A percentile compares a stretch with the other conserved stretches of the same genome.
Conservation (phyloP, 2,329 filamentous ascomycete species). For the Fusarium sp. region DNA sequence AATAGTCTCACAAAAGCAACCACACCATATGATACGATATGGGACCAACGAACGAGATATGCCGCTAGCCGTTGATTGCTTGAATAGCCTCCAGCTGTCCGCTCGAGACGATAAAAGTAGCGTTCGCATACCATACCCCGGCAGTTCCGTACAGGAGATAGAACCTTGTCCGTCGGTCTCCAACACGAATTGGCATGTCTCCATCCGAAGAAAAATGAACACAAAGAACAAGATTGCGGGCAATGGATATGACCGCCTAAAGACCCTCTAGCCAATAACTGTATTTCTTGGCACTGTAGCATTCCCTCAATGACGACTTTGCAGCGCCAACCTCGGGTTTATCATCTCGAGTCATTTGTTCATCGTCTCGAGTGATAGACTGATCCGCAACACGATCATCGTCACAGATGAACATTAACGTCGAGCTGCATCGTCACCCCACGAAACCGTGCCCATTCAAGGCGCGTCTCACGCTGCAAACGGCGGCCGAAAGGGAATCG, state of each 20-base stretch:
- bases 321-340: conserved; percentile 23
- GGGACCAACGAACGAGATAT: not conserved
- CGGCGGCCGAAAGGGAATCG: not conserved
- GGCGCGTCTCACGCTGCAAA: not conserved
- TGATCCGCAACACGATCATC: conserved; percentile 23
- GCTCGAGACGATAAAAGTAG: not conserved
- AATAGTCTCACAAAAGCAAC: conserved; percentile 1
- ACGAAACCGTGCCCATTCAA: not conserved
- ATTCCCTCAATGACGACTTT: conserved; percentile 24
- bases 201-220: conserved; percentile 1
- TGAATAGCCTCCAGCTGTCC: not conserved
- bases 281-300: conserved; percentile 24
- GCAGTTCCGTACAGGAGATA: conserved; percentile 4
- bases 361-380: not conserved
- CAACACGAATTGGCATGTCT: conserved; percentile 4
- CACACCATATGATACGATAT: not conserved
- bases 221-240: conserved; percentile 19
- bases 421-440: conserved; percentile 20
- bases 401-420: conserved; percentile 4
- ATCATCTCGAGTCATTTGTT: conserved; percentile 13
- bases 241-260: conserved; percentile 2
- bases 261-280: conserved; percentile 14
- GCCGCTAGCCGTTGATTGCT: not conserved
- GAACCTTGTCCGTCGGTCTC: not conserved
- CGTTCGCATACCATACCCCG: conserved; percentile 1